Evolutionary conservation across 2,329 filamentous ascomycete species (phyloP), one percentile per base, ranked within the genome.

Genomic region (Aspergillus pseudoglaucus): DNA sequence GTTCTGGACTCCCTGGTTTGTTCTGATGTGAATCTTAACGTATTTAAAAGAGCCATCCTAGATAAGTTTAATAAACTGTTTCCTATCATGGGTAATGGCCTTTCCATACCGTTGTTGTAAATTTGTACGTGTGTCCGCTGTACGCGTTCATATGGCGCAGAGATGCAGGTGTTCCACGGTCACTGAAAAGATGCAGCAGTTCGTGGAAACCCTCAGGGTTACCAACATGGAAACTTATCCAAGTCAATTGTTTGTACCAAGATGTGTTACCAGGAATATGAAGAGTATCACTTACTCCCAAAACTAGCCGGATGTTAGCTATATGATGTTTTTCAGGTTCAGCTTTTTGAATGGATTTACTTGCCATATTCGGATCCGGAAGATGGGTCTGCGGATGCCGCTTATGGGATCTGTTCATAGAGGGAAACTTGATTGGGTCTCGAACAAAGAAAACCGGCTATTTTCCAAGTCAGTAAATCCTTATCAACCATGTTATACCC

Each of bases 341-440:
- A 42, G 43, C 42, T 37, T 10, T 17, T 10, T 18, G 23, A 38
- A 18, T 7, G 8, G 4, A 37, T 25, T 25, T 25, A 25, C 55
- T 43, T 50, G 58, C 59, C 62, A 64, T 62, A 20, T 55, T 60
- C n/a, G 50, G 23, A 48, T 65, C 57, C 20, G 57, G 56, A 33
- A 55, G 47, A 38, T 63, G 58, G 12, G 52, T 56, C 18, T 40
- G 49, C 7, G 59, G 59, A 54, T 87, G 68, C 17, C 83, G 73
- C 73, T 87, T 87, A 61, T 87, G 83, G 0, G 82, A 84, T 56
- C 85, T 81, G 43, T 86, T 86, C 59, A 86, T 79, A 53, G 82
- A 75, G 8, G 84, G 83, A 57, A 86, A 87, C 66, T 87, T 87
- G 51, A 82, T 78, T 0, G 84, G 81, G 53, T 88, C 84, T 5